Evolutionary conservation across 495 filamentous ascomycete species (phyloP).

Genomic region (Penicillium pancosmium): DNA sequence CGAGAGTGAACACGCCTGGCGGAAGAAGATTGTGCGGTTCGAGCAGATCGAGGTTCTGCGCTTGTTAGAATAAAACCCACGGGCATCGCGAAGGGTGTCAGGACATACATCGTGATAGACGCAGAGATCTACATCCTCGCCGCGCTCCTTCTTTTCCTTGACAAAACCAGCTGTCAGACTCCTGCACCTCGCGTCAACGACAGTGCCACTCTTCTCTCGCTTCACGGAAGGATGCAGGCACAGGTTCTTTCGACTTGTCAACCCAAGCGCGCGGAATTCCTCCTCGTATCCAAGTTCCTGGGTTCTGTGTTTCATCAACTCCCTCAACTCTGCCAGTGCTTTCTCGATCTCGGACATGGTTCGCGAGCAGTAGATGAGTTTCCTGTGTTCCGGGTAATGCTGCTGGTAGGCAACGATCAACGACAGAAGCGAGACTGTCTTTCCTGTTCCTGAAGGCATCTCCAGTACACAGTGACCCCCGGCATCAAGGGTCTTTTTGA

Average conservation of each 20-base stretch:
- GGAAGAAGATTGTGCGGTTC: conserved; percentile 94
- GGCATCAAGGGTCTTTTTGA: conserved; percentile 94
- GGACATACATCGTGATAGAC: conserved; percentile 84
- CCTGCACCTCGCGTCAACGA: conserved; percentile 93
- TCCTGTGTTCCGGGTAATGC: conserved; percentile 85
- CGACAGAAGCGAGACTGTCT: conserved; percentile 93
- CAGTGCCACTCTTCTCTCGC: conserved; percentile 87
- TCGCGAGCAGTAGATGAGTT: conserved; percentile 98
- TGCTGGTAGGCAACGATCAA: conserved; percentile 96
- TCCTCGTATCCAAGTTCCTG: conserved; percentile 85
- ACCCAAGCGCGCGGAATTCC: conserved; percentile 87
- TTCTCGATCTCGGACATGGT: conserved; percentile 72
- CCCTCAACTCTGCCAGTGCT: conserved; percentile 87
- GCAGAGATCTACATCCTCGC: conserved; percentile 92
- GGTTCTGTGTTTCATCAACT: conserved; percentile 89
- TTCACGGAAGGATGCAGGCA: conserved; percentile 96
- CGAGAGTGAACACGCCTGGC: conserved; percentile 94
- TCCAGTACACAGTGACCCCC: conserved; percentile 97
- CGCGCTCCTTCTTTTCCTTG: conserved; percentile 92
- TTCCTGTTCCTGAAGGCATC: conserved; percentile 99
- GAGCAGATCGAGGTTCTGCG: conserved; percentile 85
- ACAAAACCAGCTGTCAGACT: conserved; percentile 96
- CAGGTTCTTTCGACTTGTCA: conserved; percentile 96
- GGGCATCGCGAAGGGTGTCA: background rate
- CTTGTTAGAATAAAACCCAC: conserved; percentile 20